These are phyloP conservation scores for Thermochaetoides dissita DNA, from an alignment of 2,329 filamentous ascomycete genomes.

Conservation along the genomic window DNA sequence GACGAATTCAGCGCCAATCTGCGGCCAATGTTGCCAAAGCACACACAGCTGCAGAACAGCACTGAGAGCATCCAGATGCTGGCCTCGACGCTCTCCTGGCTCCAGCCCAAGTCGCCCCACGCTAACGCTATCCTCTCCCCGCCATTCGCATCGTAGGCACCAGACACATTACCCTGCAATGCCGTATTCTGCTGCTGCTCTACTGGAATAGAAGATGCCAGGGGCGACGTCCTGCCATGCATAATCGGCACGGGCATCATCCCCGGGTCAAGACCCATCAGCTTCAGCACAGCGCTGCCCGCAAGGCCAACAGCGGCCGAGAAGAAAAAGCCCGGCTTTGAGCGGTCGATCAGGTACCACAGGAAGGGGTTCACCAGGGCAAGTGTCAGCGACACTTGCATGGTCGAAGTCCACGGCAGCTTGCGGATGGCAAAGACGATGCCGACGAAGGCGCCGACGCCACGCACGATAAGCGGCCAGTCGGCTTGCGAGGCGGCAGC, in stretches of 20 bases:
- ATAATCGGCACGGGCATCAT: constrained; percentile 53
- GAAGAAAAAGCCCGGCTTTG: constrained; percentile 68
- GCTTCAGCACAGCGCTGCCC: constrained; percentile 60
- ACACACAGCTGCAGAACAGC: constrained; percentile 85
- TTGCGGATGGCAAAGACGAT: constrained; percentile 64
- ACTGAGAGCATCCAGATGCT: constrained; percentile 87
- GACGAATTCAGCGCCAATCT: constrained; percentile 47
- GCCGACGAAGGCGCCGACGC: constrained; percentile 46
- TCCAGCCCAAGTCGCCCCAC: constrained; percentile 14
- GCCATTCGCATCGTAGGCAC: too few species aligned
- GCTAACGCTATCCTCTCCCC: background rate
- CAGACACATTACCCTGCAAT: background rate
- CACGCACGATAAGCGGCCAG: constrained; percentile 54
- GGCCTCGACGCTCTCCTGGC: constrained; percentile 51
- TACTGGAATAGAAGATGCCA: constrained; percentile 14
- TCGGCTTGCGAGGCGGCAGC: constrained; percentile 32
- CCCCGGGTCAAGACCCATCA: constrained; percentile 64
- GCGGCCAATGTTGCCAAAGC: constrained; percentile 90
- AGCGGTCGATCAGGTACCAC: constrained; percentile 93
- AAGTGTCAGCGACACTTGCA: constrained; percentile 83
- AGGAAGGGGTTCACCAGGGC: constrained; percentile 83
- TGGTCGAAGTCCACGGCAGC: constrained; percentile 82
- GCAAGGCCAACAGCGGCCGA: constrained; percentile 58
- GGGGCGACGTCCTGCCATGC: too few species aligned
- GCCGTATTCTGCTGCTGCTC: background rate